Conservation (phyloP, 2,329 filamentous ascomycete species). For the Beauveria sp. region DNA sequence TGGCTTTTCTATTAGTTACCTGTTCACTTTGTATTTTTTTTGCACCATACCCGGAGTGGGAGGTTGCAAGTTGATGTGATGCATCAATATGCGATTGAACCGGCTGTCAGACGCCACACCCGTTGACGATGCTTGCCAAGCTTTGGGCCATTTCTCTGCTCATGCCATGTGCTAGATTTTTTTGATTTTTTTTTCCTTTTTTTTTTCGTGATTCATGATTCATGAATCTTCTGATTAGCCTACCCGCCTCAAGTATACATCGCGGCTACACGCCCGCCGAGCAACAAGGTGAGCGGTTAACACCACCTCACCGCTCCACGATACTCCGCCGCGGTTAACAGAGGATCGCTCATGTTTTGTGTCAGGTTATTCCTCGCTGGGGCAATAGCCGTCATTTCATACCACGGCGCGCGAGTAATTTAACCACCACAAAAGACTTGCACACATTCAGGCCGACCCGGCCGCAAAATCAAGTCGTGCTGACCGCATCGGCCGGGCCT, state of each 20-base stretch:
- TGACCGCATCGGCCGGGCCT: constrained; percentile 3
- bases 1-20: not conserved
- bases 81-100: not conserved
- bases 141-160: not conserved
- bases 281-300: not conserved
- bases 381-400: too few relatives aligned
- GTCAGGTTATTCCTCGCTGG: too few relatives aligned
- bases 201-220: not conserved
- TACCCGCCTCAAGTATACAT: not conserved
- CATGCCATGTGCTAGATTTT: not conserved
- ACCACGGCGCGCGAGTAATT: too few relatives aligned
- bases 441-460: too few relatives aligned
- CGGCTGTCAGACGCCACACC: constrained; percentile 4
- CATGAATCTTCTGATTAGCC: not conserved
- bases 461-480: not conserved
- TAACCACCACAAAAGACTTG: too few relatives aligned
- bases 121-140: constrained; percentile 3
- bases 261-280: not conserved
- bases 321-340: not conserved
- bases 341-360: not conserved
- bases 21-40: not conserved
- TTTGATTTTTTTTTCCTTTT: not conserved
- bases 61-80: not conserved
- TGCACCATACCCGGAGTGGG: not conserved
- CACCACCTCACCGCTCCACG: not conserved